Conservation (phyloP, 257 asterid genomes). For the Agastache rugosa region DNA sequence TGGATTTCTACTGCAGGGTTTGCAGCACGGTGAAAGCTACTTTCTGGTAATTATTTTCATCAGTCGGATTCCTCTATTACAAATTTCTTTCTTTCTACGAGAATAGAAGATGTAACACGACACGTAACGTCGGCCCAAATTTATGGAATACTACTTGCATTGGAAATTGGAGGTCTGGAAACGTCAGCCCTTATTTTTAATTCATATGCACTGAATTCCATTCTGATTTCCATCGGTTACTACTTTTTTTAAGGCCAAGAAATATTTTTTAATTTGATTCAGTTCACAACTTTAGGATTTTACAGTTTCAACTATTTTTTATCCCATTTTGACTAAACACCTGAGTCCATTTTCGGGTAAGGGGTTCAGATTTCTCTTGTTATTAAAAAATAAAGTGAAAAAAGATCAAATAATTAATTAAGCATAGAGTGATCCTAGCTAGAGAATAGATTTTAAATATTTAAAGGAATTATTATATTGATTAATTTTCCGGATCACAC, state of each 20-base stretch:
- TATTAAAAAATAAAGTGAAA: no score
- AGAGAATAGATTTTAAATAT: no score
- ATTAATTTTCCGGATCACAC: no score
- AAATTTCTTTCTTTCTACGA: neutral
- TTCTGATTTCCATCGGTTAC: conserved; percentile 31
- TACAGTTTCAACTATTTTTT: neutral
- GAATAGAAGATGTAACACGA: conserved; percentile 2
- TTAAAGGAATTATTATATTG: no score
- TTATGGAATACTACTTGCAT: conserved; percentile 37
- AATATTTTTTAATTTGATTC: neutral
- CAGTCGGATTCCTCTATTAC: neutral
- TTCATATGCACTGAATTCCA: conserved; percentile 47
- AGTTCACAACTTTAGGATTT: neutral
- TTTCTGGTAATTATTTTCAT: conserved; percentile 61
- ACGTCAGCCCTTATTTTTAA: conserved; percentile 36
- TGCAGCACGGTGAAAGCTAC: conserved; percentile 81
- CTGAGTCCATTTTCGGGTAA: neutral
- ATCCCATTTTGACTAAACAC: neutral
- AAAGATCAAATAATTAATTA: no score
- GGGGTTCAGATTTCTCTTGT: no score
- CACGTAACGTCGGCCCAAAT: neutral
- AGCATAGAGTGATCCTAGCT: no score
- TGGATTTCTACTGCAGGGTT: conserved; percentile 59
- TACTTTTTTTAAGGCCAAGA: neutral
- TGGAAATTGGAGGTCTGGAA: conserved; percentile 38